Base-by-base conservation (phyloP, 768 basidiomycete species). In the Pholiota microspora region DNA sequence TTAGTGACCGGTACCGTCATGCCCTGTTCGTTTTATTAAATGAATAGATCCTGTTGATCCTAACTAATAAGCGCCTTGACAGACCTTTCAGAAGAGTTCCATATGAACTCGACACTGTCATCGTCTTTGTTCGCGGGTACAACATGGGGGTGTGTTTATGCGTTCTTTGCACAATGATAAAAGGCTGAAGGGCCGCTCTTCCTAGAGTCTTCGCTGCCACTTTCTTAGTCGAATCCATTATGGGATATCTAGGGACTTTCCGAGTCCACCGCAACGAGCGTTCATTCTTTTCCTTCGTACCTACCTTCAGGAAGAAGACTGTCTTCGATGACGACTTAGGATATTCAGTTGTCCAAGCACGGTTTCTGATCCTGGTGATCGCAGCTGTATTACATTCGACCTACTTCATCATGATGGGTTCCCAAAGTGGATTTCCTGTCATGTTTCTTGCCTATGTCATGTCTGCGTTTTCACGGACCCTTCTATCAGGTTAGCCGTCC, bases 1-100 rank as follows among this genome's bases (percentile, higher is more conserved):
- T 10, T 44, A 84, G 82, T 82, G 10, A 83, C 81, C 13, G 82
- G 79, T 4, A 79, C 81, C 2, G 73, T 83, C 2, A 66, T 84
- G 34, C 82, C 82, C 12, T 74, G 81, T 81, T 58, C 34, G 76
- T 62, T 23, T 42, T 3, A 8, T 16, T 38, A 21, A 4, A 18
- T 42, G n/a, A 42, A 29, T 53, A 36, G 3, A 28, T 45, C 32
- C 16, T 12, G 23, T 58, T 25, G 18, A 40, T 15, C 42, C 49
- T 50, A 29, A 5, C 13, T 4, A 31, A 29, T 10, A n/a, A 34
- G 29, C 31, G 34, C 51, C 44, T n/a, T 36, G 23, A 45, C 31
- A 83, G 82, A 77, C 61, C 79, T 84, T 47, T 67, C 73, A 59
- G 60, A 64, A 3, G 75, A 77, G 45, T 80, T 78, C 54, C 69